Conservation (phyloP, 257 asterid species). For the Coffea eugenioides region DNA sequence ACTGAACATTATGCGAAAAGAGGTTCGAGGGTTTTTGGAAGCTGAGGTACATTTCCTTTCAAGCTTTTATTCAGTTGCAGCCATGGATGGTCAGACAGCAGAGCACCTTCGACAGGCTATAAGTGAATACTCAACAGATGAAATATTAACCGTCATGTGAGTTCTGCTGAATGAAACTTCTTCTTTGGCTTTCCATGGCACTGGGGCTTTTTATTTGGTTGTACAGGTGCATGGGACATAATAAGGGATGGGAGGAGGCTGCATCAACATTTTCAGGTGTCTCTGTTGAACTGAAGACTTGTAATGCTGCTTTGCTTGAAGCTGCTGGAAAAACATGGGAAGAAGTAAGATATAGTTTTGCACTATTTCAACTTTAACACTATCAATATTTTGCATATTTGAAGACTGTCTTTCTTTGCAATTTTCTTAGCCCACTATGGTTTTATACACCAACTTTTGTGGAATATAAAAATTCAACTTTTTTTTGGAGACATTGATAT, state of each 20-base stretch:
- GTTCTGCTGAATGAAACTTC: slow-evolving; percentile 31
- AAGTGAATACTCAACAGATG: slow-evolving; percentile 62
- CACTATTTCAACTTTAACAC: background rate
- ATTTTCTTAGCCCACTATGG: background rate
- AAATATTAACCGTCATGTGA: slow-evolving; percentile 82
- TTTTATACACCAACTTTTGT: background rate
- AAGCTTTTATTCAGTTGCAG: slow-evolving; percentile 92
- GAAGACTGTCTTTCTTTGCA: background rate
- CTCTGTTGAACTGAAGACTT: slow-evolving; percentile 70
- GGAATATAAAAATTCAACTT: background rate
- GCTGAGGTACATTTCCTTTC: slow-evolving; percentile 82
- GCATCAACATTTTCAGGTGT: slow-evolving; percentile 85
- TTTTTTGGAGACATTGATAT: background rate
- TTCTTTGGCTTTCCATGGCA: slow-evolving; percentile 13
- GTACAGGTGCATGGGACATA: slow-evolving; percentile 99
- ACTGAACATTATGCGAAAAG: slow-evolving; percentile 79
- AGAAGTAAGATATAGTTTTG: slow-evolving; percentile 48
- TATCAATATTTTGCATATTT: background rate
- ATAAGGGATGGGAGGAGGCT: slow-evolving; percentile 96
- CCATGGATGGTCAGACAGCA: slow-evolving; percentile 98
- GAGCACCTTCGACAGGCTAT: slow-evolving; percentile 73
- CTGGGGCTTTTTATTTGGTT: slow-evolving; percentile 9
- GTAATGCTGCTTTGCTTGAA: slow-evolving; percentile 95
- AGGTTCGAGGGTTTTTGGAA: slow-evolving; percentile 62
- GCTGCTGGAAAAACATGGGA: slow-evolving; percentile 88